These are phyloP conservation scores for Sodiomyces alkalinus DNA, from an alignment of 2,329 filamentous ascomycete genomes.

Conservation along the genomic window DNA sequence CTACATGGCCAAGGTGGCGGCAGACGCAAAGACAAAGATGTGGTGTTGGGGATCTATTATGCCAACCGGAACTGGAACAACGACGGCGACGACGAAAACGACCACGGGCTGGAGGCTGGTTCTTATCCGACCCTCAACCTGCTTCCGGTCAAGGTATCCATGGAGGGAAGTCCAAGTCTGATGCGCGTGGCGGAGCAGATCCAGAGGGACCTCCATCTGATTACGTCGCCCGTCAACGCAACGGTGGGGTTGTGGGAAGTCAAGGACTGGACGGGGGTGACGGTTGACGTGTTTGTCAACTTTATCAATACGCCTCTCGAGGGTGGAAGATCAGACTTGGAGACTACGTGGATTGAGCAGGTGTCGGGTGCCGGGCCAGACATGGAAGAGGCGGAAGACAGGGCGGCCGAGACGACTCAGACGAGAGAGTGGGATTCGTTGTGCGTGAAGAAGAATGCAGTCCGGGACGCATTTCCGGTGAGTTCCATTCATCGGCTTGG, in stretches of 20 bases:
- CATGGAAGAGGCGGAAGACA: no score
- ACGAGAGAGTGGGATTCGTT: no score
- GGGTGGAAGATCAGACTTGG: no score
- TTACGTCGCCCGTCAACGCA: slow-evolving; percentile 40
- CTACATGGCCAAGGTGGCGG: not conserved
- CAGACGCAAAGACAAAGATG: slow-evolving; percentile 14
- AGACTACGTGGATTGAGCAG: no score
- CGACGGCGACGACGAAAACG: no score
- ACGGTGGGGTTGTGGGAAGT: slow-evolving; percentile 56
- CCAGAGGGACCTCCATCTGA: slow-evolving; percentile 50
- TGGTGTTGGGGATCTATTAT: slow-evolving; percentile 68
- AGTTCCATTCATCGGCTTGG: slow-evolving; percentile 8
- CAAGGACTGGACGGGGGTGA: slow-evolving; percentile 56
- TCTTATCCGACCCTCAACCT: slow-evolving; percentile 65
- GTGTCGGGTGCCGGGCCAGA: no score
- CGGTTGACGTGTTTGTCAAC: slow-evolving; percentile 64
- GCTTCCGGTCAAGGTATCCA: slow-evolving; percentile 49
- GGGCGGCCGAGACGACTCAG: no score
- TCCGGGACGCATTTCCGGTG: slow-evolving; percentile 17
- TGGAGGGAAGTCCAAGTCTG: slow-evolving; percentile 17
- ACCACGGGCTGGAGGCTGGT: slow-evolving; percentile 24
- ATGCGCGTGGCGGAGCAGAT: slow-evolving; percentile 41
- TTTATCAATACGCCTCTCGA: slow-evolving; percentile 55
- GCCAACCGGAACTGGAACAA: slow-evolving; percentile 48
- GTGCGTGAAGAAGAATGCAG: slow-evolving; percentile 12